Conservation (phyloP, 148 eudicot species). For the Fallopia convolvulus region DNA sequence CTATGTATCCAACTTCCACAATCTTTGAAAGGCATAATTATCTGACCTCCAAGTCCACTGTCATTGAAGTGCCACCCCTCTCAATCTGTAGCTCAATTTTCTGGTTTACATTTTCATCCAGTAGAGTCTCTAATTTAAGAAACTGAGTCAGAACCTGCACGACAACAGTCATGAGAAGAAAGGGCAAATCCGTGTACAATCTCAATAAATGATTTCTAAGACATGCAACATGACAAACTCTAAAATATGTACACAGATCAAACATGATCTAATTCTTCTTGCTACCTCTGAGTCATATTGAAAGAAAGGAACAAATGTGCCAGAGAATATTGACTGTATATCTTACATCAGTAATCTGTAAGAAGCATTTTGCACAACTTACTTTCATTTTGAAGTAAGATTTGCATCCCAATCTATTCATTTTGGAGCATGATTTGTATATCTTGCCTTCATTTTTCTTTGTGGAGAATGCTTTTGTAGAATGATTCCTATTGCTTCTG, state of each 20-base stretch:
- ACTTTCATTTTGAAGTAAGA: not conserved
- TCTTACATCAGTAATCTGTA: not conserved
- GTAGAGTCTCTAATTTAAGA: slow-evolving; percentile 73
- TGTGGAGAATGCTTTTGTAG: not conserved
- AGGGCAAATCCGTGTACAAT: not conserved
- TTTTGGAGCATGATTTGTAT: not conserved
- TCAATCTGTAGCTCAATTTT: slow-evolving; percentile 74
- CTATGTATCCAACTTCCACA: not conserved
- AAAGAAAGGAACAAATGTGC: not conserved
- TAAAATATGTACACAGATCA: not conserved
- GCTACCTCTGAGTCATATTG: not conserved
- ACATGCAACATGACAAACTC: not conserved
- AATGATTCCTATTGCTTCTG: not conserved
- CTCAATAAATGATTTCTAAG: not conserved
- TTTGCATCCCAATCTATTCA: not conserved
- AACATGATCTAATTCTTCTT: not conserved
- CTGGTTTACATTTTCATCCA: slow-evolving; percentile 74
- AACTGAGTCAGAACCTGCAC: slow-evolving; percentile 92
- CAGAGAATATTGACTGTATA: not conserved
- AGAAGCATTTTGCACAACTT: not conserved
- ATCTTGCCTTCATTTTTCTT: not conserved
- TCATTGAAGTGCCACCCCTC: slow-evolving; percentile 82
- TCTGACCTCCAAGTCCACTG: slow-evolving; percentile 58
- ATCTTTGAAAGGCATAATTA: not conserved
- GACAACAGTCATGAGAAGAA: not conserved